A percentile compares a stretch with the other conserved stretches of the same genome.
These are phyloP conservation scores for Cladosporium velox DNA, from an alignment of 2,329 filamentous ascomycete species.

Conservation along the genomic window DNA sequence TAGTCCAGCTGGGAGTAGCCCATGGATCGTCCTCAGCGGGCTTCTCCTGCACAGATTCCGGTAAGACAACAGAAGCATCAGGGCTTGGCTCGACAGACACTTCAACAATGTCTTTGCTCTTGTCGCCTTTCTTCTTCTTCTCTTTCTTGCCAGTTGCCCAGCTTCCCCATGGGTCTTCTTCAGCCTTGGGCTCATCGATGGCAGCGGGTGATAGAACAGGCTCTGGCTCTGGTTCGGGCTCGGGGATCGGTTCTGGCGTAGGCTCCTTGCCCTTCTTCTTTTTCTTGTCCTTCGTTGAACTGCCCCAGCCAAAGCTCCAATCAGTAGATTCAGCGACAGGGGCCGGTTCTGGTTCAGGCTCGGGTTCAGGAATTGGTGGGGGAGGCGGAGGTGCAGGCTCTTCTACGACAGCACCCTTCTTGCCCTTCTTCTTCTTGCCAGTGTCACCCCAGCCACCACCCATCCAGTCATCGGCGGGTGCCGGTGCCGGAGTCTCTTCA, in stretches of 20 bases:
- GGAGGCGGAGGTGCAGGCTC: slow-evolving; percentile 14
- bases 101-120: slow-evolving; percentile 43
- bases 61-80: slow-evolving; percentile 44
- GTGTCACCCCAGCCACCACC: slow-evolving; percentile 32
- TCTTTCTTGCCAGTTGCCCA: slow-evolving; percentile 59
- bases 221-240: slow-evolving; percentile 30
- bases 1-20: slow-evolving; percentile 32
- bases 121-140: slow-evolving; percentile 48
- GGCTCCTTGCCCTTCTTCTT: slow-evolving; percentile 30
- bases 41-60: slow-evolving; percentile 42
- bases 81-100: slow-evolving; percentile 35
- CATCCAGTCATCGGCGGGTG: slow-evolving; percentile 29
- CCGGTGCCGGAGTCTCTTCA: slow-evolving; percentile 23
- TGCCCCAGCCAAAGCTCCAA: slow-evolving; percentile 22
- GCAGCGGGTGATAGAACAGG: slow-evolving; percentile 43
- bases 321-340: slow-evolving; percentile 6
- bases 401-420: slow-evolving; percentile 30
- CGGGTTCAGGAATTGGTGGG: slow-evolving; percentile 4
- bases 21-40: slow-evolving; percentile 39
- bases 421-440: slow-evolving; percentile 34
- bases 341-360: slow-evolving; percentile 11
- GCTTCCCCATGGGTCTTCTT: slow-evolving; percentile 51
- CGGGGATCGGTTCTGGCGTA: slow-evolving; percentile 25
- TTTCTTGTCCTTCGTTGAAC: slow-evolving; percentile 26
- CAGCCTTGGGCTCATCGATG: slow-evolving; percentile 53